Base-by-base conservation (phyloP, 2,329 filamentous ascomycete species). In the Diplodia scrobiculata region DNA sequence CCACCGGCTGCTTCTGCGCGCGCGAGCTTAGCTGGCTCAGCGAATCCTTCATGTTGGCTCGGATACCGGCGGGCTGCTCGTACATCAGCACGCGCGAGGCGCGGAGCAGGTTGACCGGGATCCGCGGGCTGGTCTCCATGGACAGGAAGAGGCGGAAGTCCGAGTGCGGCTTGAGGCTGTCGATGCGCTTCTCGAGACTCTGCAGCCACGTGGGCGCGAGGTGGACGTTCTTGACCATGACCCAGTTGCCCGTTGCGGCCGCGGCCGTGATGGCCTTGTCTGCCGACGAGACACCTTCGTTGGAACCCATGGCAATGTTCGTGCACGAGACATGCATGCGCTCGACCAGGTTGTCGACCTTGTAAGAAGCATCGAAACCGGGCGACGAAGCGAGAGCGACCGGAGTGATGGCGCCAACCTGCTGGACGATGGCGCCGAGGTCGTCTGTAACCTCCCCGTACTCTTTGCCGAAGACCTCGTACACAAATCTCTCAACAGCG, bases 301-400 rank as follows among this genome's bases (percentile, higher is more conserved):
- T 96, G 53, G 95, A 98, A 74, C 95, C 95, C 95, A 99, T 99
- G 72, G 96, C 96, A 74, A 99, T 97, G 78, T 97, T 97, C 67
- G 92, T 93, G 80, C 95, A 99, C 65, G 86, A 88, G 62, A 91
- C 89, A 67, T 87, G 86, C 77, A 87, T 89, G 70, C 91, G 87
- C 78, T 97, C 91, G 34, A 98, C 96, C 64, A 99, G 84, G 68
- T 89, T 92, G 77, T 99, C 95, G 68, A 99, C 95, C 83, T 99
- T 99, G 87, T 98, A 99, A 76, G 92, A 97, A 64, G 96, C 96
- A 78, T 99, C 95, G 76, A 99, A 99, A 45, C 95, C 95, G 68
- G 94, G 92, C 73, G 90, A 97, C 5, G 95, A 99, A 73, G 94
- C 94, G 41, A 99, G 85, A 3, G 95, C 90, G 71, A 99, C 91